A percentile compares a stretch with the other conserved stretches of the same genome.
Conservation (phyloP, 441 rosid genomes). For the Adansonia rubrostipa region DNA sequence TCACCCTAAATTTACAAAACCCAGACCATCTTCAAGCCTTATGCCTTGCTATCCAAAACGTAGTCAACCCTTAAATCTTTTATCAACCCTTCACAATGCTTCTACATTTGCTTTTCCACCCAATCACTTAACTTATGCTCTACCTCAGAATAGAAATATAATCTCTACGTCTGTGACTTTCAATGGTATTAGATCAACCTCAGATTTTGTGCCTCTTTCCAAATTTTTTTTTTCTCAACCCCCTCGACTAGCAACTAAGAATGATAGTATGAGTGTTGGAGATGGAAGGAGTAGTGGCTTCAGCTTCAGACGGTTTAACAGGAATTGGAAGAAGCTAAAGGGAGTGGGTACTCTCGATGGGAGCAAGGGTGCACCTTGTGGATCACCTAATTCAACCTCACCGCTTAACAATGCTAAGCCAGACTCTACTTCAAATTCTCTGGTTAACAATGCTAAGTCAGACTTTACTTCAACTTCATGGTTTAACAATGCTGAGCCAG, state of each 20-base stretch:
- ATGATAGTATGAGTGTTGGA: constrained; percentile 26
- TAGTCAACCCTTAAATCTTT: constrained; percentile 20
- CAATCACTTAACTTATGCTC: constrained; percentile 31
- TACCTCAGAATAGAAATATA: constrained; percentile 25
- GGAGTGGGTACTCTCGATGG: constrained; percentile 39
- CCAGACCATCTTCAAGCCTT: constrained; percentile 29
- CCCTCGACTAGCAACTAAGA: constrained; percentile 32
- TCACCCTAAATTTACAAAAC: constrained; percentile 40
- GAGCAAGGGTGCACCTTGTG: constrained; percentile 17
- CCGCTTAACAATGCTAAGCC: constrained; percentile 23
- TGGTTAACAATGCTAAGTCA: neutral
- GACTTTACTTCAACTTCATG: constrained; percentile 28
- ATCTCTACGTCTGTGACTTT: constrained; percentile 32
- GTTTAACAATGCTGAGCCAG: constrained; percentile 33
- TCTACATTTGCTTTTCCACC: constrained; percentile 32
- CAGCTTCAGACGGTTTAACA: constrained; percentile 36
- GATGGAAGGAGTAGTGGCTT: constrained; percentile 35
- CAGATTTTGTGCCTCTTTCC: constrained; percentile 31
- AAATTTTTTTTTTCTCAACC: constrained; percentile 52
- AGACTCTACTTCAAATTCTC: constrained; percentile 34
- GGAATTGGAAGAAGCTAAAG: constrained; percentile 49
- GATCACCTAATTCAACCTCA: constrained; percentile 19
- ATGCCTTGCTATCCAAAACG: constrained; percentile 20
- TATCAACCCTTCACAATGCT: constrained; percentile 19
- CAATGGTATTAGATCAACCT: constrained; percentile 29